Evolutionary conservation across 2,329 filamentous ascomycete species (phyloP).

Genomic region (Aspergillus tamarii): DNA sequence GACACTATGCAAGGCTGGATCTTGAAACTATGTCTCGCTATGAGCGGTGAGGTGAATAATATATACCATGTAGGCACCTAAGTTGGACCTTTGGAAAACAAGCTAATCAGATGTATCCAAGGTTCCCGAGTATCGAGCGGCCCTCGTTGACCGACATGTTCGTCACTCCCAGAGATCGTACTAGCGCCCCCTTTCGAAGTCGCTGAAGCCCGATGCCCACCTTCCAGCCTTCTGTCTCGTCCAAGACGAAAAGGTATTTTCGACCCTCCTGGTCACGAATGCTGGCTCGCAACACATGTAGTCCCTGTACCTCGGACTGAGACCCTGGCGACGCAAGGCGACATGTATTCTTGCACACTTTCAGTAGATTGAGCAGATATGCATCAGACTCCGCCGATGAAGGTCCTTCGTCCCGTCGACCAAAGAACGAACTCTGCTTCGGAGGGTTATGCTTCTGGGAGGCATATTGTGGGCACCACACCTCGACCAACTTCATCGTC

Average conservation of each 20-base stretch:
- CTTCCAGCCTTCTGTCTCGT: conserved; percentile 65
- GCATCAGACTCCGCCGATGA: conserved; percentile 68
- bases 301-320: conserved; percentile 43
- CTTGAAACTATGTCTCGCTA: conserved; percentile 6
- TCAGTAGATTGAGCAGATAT: conserved; percentile 65
- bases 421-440: conserved; percentile 39
- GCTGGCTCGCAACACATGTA: conserved; percentile 61
- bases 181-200: conserved; percentile 59
- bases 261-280: conserved; percentile 64
- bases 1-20: conserved; percentile 6
- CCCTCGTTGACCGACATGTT: conserved; percentile 24
- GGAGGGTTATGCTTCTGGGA: conserved; percentile 38
- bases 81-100: neutral
- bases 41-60: neutral
- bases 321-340: conserved; percentile 51
- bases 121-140: conserved; percentile 22
- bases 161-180: conserved; percentile 57
- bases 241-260: conserved; percentile 64
- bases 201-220: conserved; percentile 61
- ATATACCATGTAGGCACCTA: neutral
- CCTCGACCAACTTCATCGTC: conserved; percentile 91
- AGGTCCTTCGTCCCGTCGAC: conserved; percentile 55
- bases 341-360: conserved; percentile 67
- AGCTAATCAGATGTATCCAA: conserved; percentile 21
- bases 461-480: conserved; percentile 72